Conservation (phyloP, 805 yeast genomes). For the Kuraishia borneana region DNA sequence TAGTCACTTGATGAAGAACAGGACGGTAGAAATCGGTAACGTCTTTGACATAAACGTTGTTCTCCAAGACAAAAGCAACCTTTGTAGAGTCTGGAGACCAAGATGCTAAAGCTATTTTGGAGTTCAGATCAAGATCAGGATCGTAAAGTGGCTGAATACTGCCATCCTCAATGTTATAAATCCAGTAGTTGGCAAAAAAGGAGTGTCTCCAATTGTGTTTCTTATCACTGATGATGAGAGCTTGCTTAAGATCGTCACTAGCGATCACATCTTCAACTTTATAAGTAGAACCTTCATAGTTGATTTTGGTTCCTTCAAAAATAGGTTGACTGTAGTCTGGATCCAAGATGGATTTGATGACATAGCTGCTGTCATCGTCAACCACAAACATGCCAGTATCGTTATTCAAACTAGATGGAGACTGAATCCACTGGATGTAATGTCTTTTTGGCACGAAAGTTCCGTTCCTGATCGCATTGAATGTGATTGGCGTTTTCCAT, state of each 20-base stretch:
- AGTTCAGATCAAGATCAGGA: conserved; percentile 15
- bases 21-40: conserved; percentile 9
- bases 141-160: conserved; percentile 12
- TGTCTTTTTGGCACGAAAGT: conserved; percentile 41
- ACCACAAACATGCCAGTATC: conserved; percentile 64
- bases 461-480: conserved; percentile 39
- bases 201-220: conserved; percentile 63
- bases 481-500: conserved; percentile 20
- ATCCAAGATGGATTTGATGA: conserved; percentile 42
- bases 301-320: conserved; percentile 37
- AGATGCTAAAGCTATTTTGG: conserved; percentile 31
- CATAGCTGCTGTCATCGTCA: conserved; percentile 32
- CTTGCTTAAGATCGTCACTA: conserved; percentile 53
- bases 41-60: conserved; percentile 55
- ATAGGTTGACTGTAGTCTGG: conserved; percentile 30
- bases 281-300: conserved; percentile 24
- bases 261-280: conserved; percentile 45
- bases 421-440: conserved; percentile 59
- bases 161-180: conserved; percentile 11
- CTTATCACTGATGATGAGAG: conserved; percentile 50
- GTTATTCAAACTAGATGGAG: conserved; percentile 32
- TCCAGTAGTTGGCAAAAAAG: conserved; percentile 41
- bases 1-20: conserved; percentile 39
- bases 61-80: conserved; percentile 56
- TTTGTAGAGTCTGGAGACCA: conserved; percentile 69